Evolutionary conservation across 2,329 filamentous ascomycete genomes (phyloP), one percentile per base, ranked within the genome.

Genomic region (Colletotrichum sp.): DNA sequence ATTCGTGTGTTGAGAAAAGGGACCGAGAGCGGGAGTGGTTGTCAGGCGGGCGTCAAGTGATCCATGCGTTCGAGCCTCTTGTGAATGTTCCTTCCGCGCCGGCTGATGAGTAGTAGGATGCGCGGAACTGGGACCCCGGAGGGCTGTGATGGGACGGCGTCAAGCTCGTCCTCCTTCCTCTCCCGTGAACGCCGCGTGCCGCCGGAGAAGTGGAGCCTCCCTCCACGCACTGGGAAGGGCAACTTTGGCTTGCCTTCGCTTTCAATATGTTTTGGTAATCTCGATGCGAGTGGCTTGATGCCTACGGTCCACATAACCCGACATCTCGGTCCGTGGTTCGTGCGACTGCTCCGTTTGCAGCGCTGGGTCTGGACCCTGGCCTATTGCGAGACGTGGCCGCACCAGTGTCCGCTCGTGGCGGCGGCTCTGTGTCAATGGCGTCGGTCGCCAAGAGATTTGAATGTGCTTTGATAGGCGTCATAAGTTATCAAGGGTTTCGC

Each of bases 381-480:
- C 71, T 7, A 61, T 27, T 52, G 8, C 59, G 27, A 61, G 55
- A 69, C 55, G 25, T 44, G 62, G 36, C 13, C 62, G 34, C 32
- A 64, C 62, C 32, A 34, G 62, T 25, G 34, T 44, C 36, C 9
- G 32, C 62, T 64, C 34, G 55, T 61, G 29, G 65, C 22, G 49
- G 39, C 19, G 57, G 57, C 61, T 39, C 29, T 73, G 65, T 73
- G 66, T 64, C 39, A 36, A 49, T 36, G 65, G 16, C n/a, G 30
- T 19, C 66, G 22, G 65, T 34, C 44, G 71, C 66, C 71, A 74
- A 64, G 67, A 59, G 67, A 57, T 39, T 52, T 52, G 44, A 27
- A 55, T 57, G 15, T 74, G 66, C 25, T 73, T 44, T 70, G 66
- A 70, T 73, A 44, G 71, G 71, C 57, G 57, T 74, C 66, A 57